Evolutionary conservation across 202 grass and related monocot species (phyloP).

Genomic region (Digitaria exilis): DNA sequence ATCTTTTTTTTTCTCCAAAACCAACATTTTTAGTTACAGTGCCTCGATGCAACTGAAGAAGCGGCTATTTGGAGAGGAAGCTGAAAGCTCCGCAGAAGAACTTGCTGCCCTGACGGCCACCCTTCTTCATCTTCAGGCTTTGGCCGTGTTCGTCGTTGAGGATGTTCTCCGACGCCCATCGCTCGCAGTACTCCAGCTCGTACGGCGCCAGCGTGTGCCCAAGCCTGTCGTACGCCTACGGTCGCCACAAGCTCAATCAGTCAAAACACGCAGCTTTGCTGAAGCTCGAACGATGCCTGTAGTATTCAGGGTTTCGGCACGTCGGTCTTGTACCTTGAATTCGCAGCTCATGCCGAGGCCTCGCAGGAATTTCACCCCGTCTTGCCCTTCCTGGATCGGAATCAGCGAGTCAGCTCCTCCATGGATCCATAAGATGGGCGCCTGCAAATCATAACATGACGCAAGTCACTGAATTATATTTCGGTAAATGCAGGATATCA

Average conservation of each 20-base stretch:
- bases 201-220: constrained; percentile 51
- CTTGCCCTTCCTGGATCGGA: constrained; percentile 54
- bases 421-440: constrained; percentile 67
- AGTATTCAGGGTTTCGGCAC: not conserved
- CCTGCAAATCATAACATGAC: constrained; percentile 26
- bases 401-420: constrained; percentile 44
- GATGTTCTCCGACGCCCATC: constrained; percentile 34
- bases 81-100: constrained; percentile 12
- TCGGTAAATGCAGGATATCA: not conserved
- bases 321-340: constrained; percentile 54
- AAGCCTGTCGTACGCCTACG: constrained; percentile 45
- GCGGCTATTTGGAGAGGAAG: not conserved
- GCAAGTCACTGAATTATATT: not conserved
- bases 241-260: not conserved
- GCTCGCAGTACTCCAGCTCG: constrained; percentile 52
- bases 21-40: not conserved
- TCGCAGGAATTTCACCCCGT: constrained; percentile 46
- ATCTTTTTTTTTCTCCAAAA: too few relatives aligned
- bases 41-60: not conserved
- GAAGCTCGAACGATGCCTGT: not conserved
- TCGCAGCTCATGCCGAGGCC: constrained; percentile 54
- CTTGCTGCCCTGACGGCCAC: not conserved
- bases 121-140: not conserved
- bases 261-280: not conserved
- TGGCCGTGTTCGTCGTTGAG: not conserved